Evolutionary conservation across 2,329 filamentous ascomycete species (phyloP), one percentile per base, ranked within the genome.

Genomic region (Penicillium sp.): DNA sequence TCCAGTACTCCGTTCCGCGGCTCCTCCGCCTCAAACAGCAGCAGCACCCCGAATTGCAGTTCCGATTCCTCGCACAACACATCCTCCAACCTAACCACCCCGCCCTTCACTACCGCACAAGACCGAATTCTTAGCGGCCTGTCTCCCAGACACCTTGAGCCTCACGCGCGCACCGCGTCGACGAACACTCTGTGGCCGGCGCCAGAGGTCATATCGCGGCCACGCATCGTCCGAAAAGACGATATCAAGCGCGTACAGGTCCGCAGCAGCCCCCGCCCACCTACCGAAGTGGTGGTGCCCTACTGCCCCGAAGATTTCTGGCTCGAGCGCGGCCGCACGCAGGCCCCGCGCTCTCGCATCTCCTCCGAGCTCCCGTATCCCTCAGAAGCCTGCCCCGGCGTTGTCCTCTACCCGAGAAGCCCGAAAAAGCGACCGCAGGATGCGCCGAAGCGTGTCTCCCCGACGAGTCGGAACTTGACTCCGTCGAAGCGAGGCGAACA

Each of bases 211-310:
- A 41, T 63, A 8, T 60, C 63, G 2, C 47, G 56, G 11, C 64
- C 60, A 9, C 60, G 60, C n/a, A 57, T 59, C 11, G 53, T 64
- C 11, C 50, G 55, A 7, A 40, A 50, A 8, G 56, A 64, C 18
- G 59, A 63, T 34, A 64, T 64, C 20, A 63, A 57, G 35, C 48
- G 57, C 9, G 55, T 64, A 2, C 47, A 63, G 18, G 57, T 63
- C 14, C 55, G 54, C n/a, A 53, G 49, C 20, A 57, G 58, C 16
- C 57, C 55, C 13, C 57, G 51, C 2, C 52, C 53, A 23, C 50
- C 58, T 8, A 50, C 49, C n/a, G 53, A 50, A 14, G 39, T 53
- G 10, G 46, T 47, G 6, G 48, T 42, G 5, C 54, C 58, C 5
- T 63, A 58, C 36, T 53, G 52, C 10, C 60, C 59, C 1, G 57